Evolutionary conservation across 805 yeast species (phyloP), one percentile per base, ranked within the genome.

Genomic region (Millerago galiae): DNA sequence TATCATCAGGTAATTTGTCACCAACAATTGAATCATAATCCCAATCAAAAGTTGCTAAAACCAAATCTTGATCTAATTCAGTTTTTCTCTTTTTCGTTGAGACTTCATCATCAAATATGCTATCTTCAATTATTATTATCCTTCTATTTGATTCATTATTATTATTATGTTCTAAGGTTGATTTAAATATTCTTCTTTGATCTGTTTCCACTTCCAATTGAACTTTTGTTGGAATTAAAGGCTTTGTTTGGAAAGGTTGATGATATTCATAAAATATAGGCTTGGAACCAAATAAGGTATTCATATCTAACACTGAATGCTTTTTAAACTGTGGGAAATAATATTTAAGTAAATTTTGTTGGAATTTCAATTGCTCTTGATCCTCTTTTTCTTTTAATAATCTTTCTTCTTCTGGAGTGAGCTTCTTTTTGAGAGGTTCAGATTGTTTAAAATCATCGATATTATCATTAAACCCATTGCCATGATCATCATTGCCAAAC

Each of bases 21-120:
- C 76, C 76, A 13, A 83, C 66, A 17, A 83, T 77, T 10, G 63
- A 67, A 24, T 77, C 79, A 52, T 81, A 85, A 50, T 84, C 79
- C 95, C 95, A 86, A 44, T 82, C 87, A 14, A 84, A 82, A 0
- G 89, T 72, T 0, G 90, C 81, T 17, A 85, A 63, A 2, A 82
- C 65, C 39, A 83, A 55, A 45, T 81, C 84, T 33, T 74, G 76
- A 27, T 75, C 55, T 1, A 49, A 25, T 11, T 43, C 44, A 16
- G 34, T 32, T 30, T 44, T 49, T 13, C 29, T 27, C 36, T 45
- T 51, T 38, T 51, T 51, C 25, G 45, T 46, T 9, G 49, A 17
- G 15, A 43, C 38, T 12, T 40, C 27, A n/a, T 44, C 35, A 16
- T 48, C 52, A 24, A 50, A 34, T 6, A 46, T 34, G 16, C 45